phyloP scores from a whole-genome alignment of 768 basidiomycete species.

The Goffeauzyma gilvescens region DNA sequence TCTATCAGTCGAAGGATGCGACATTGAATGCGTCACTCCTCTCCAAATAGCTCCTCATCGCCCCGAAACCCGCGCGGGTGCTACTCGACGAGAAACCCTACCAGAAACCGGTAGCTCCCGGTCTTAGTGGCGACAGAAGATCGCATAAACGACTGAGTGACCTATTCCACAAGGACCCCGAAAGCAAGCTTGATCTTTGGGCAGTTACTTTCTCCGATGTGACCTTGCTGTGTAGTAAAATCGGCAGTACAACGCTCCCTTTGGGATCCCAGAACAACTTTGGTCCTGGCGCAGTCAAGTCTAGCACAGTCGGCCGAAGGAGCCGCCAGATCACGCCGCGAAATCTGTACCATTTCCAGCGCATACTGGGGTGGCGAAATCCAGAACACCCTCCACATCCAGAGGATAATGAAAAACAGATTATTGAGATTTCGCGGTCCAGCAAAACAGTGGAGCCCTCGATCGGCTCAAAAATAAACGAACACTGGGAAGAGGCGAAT shows the following conservation, averaged over 20 bases:
- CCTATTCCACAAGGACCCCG: no score
- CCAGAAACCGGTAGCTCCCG: no score
- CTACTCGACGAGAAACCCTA: constrained; percentile 57
- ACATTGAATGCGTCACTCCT: not conserved
- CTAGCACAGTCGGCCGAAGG: constrained; percentile 48
- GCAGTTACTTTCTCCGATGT: constrained; percentile 92
- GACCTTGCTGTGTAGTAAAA: constrained; percentile 71
- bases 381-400: no score
- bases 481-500: no score
- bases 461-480: no score
- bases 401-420: no score
- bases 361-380: no score
- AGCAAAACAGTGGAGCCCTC: no score
- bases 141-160: no score
- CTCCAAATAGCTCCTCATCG: constrained; percentile 38
- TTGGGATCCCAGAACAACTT: constrained; percentile 14
- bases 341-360: constrained; percentile 86
- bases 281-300: constrained; percentile 15
- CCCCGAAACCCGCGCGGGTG: constrained; percentile 73
- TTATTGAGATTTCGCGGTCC: no score
- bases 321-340: constrained; percentile 61
- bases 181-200: no score
- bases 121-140: no score
- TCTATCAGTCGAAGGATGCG: not conserved
- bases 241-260: constrained; percentile 52